Base-by-base conservation (phyloP, 2,329 filamentous ascomycete species). In the Xylariaceae sp. region DNA sequence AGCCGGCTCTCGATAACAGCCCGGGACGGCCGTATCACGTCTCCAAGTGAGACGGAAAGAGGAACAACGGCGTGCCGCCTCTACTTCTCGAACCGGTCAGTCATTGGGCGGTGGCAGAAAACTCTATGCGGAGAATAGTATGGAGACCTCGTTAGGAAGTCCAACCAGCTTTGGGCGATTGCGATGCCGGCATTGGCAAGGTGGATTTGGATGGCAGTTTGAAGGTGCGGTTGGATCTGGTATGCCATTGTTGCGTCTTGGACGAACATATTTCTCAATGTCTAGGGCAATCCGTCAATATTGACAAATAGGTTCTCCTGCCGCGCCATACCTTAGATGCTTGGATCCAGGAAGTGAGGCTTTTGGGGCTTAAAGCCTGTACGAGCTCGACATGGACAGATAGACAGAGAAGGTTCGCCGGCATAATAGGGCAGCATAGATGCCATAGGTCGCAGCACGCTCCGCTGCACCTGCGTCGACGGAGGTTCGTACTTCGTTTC, bases 371-470 rank as follows among this genome's bases (percentile, higher is more conserved):
- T 17, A 62, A 48, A 6, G 19, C 22, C 13, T 45, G 28, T 1
- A 6, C 12, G 5, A 53, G 45, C 1, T 28, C 41, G 13, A n/a
- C 33, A 36, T 55, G n/a, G n/a, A n/a, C n/a, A n/a, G n/a, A n/a
- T n/a, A 52, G 9, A 48, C 14, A 9, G 47, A 16, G 28, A 62
- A 62, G 10, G 60, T 62, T 11, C 57, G 48, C 5, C 60, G 53
- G 47, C 81, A 86, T 0, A 87, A 66, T 0, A 87, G 54, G 0
- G 83, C 75, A 0, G 81, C 75, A 66, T 75, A 77, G 0, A 86
- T 71, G 0, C 73, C 72, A 54, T 79, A 82, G 0, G 60, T 54
- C 3, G 73, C 70, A 4, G 66, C 62, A 16, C 69, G 70, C 14
- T 69, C 64, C 0, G 75, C 68, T 0, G 63, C 64, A 2, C 73